Percentiles rank a stretch among this genome's conserved stretches.
phyloP scores from a whole-genome alignment of 306 rosid genomes.

The Oxytropis ochrocephala region DNA sequence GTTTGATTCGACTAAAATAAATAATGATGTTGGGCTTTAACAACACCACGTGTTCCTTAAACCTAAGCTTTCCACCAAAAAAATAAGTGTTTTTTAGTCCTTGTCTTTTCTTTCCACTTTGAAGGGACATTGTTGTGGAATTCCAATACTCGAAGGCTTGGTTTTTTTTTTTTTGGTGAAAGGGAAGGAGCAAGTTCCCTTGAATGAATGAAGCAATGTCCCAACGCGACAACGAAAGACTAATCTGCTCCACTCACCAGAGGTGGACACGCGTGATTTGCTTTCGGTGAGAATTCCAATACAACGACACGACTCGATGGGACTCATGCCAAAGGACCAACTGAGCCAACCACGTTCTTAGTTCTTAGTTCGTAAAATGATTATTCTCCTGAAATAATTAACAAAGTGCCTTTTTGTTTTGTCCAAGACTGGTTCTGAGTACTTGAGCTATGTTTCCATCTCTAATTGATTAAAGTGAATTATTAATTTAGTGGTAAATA shows the following conservation, averaged over 20 bases:
- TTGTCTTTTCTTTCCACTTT: conserved; percentile 30
- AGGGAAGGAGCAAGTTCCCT: too few species aligned
- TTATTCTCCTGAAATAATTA: conserved; percentile 7
- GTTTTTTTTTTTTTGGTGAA: too few species aligned
- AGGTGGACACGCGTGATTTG: too few species aligned
- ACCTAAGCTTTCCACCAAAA: conserved; percentile 12
- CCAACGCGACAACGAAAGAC: too few species aligned
- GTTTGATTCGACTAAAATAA: conserved; percentile 33
- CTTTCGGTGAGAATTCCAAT: too few species aligned
- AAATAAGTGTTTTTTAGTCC: conserved; percentile 18
- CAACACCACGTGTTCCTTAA: conserved; percentile 48
- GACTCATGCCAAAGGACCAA: too few species aligned
- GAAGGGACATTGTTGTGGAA: conserved; percentile 18
- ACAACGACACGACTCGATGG: too few species aligned
- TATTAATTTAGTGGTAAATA: conserved; percentile 3
- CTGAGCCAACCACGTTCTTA: neutral
- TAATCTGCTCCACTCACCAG: too few species aligned
- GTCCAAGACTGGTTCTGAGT: conserved; percentile 19
- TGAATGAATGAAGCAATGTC: too few species aligned
- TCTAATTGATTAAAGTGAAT: neutral
- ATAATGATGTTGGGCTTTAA: conserved; percentile 54
- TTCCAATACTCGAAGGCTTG: conserved; percentile 23
- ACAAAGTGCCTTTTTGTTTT: conserved; percentile 28
- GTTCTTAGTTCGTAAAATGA: neutral
- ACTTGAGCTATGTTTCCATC: conserved; percentile 25